Evolutionary conservation across 805 yeast species (phyloP).

Genomic region (Candida ulmi): DNA sequence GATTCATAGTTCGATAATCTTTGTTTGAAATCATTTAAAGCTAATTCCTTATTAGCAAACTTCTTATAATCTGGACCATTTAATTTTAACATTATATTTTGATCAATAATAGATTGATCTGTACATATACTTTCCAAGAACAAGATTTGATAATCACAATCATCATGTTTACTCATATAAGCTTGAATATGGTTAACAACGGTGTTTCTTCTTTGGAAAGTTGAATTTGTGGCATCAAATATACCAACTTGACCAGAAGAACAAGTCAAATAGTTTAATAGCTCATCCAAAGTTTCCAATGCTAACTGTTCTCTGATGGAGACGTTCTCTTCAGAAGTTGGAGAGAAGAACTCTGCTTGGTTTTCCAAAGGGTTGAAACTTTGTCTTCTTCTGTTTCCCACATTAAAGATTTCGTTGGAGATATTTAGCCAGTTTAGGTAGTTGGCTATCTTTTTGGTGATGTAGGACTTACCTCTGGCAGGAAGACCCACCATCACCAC

Average conservation of each 20-base stretch:
- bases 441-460: slow-evolving; percentile 57
- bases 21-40: slow-evolving; percentile 32
- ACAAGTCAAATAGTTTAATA: slow-evolving; percentile 26
- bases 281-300: slow-evolving; percentile 36
- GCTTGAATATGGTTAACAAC: slow-evolving; percentile 31
- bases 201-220: slow-evolving; percentile 35
- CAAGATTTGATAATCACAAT: slow-evolving; percentile 31
- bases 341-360: slow-evolving; percentile 32
- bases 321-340: slow-evolving; percentile 29
- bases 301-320: slow-evolving; percentile 40
- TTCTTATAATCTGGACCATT: slow-evolving; percentile 27
- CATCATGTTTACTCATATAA: slow-evolving; percentile 32
- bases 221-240: slow-evolving; percentile 49
- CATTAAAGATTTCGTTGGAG: slow-evolving; percentile 60
- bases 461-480: slow-evolving; percentile 67
- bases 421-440: slow-evolving; percentile 63
- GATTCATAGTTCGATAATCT: slow-evolving; percentile 46
- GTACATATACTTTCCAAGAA: slow-evolving; percentile 34
- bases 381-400: slow-evolving; percentile 57
- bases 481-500: slow-evolving; percentile 73
- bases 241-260: slow-evolving; percentile 40
- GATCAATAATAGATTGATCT: slow-evolving; percentile 21
- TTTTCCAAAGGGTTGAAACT: slow-evolving; percentile 6
- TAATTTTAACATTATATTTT: slow-evolving; percentile 27
- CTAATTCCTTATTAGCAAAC: slow-evolving; percentile 13